A percentile compares a stretch with the other conserved stretches of the same genome.
Evolutionary conservation across 768 basidiomycete genomes (phyloP).

Genomic region (Termitomyces sp.): DNA sequence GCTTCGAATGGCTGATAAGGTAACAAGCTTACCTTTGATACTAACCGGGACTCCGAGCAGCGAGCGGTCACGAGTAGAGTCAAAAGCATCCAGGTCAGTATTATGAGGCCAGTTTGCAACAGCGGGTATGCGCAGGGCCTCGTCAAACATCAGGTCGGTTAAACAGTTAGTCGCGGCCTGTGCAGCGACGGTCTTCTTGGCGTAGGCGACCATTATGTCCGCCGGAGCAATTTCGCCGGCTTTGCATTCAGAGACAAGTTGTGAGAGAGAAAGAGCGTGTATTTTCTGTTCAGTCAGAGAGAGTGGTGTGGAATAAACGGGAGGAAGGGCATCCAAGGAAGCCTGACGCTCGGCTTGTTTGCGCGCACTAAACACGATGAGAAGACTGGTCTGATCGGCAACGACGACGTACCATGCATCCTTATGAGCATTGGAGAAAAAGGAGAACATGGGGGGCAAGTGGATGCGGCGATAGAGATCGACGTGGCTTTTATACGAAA

Average conservation of each 20-base stretch:
- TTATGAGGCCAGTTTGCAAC: constrained; percentile 33
- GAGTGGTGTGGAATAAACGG: constrained; percentile 32
- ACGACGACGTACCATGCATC: constrained; percentile 30
- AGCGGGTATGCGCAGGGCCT: constrained; percentile 31
- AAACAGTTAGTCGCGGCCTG: constrained; percentile 62
- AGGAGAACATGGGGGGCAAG: constrained; percentile 11
- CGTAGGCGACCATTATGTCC: constrained; percentile 44
- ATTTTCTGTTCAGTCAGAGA: constrained; percentile 39
- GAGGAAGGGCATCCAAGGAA: constrained; percentile 34
- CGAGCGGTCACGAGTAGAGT: constrained; percentile 33
- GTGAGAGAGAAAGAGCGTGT: constrained; percentile 41
- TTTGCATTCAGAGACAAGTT: constrained; percentile 39
- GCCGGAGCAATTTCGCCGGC: constrained; percentile 34
- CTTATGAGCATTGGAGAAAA: constrained; percentile 10
- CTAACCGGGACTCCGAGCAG: constrained; percentile 66
- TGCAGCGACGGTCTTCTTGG: constrained; percentile 47
- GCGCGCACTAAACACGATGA: constrained; percentile 25
- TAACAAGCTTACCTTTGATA: constrained; percentile 46
- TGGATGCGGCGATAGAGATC: constrained; percentile 1
- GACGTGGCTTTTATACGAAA: constrained; percentile 8
- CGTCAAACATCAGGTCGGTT: constrained; percentile 57
- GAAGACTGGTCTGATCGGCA: background rate
- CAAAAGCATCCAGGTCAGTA: constrained; percentile 29
- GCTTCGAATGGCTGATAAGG: background rate
- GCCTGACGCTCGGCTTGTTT: constrained; percentile 40